Percentiles rank a stretch among this genome's conserved stretches.
Conservation (phyloP, 2,329 filamentous ascomycete species). For the Ceratocystis albifundus region DNA sequence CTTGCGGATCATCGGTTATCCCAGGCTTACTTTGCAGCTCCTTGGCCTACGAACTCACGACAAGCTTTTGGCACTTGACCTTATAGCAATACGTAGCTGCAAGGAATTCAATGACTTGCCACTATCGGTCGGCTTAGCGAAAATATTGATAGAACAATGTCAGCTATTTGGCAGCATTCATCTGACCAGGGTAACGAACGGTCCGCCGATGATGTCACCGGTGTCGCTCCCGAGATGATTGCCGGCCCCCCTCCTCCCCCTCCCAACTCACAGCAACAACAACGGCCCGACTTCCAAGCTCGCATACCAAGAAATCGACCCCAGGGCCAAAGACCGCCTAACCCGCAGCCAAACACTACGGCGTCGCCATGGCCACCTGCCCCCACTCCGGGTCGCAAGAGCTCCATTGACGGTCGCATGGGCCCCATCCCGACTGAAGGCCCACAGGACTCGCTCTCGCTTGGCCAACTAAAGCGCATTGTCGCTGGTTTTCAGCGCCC, state of each 20-base stretch:
- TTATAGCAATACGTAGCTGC: not conserved
- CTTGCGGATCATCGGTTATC: not conserved
- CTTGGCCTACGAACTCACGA: not conserved
- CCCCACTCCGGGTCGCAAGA: slow-evolving; percentile 22
- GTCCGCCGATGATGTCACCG: slow-evolving; percentile 17
- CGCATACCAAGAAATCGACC: not conserved
- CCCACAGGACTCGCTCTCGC: slow-evolving; percentile 54
- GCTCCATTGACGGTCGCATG: slow-evolving; percentile 28
- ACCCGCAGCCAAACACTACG: not conserved
- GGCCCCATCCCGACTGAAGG: slow-evolving; percentile 30
- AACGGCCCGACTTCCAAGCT: slow-evolving; percentile 13
- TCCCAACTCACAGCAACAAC: slow-evolving; percentile 9
- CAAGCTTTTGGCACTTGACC: not conserved
- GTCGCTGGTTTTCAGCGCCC: slow-evolving; percentile 60
- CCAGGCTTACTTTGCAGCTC: not conserved
- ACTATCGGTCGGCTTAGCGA: not conserved
- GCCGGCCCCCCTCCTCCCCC: slow-evolving; percentile 8
- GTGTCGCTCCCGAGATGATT: slow-evolving; percentile 14
- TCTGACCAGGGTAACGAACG: slow-evolving; percentile 14
- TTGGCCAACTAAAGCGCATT: slow-evolving; percentile 60
- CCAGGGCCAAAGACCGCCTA: slow-evolving; percentile 10
- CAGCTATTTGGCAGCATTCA: slow-evolving; percentile 17
- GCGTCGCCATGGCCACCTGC: slow-evolving; percentile 7
- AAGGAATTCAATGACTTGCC: not conserved
- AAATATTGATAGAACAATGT: slow-evolving; percentile 13